Evolutionary conservation across 164 flowering plant genomes (phyloP).

Genomic region (Aristolochia contorta): DNA sequence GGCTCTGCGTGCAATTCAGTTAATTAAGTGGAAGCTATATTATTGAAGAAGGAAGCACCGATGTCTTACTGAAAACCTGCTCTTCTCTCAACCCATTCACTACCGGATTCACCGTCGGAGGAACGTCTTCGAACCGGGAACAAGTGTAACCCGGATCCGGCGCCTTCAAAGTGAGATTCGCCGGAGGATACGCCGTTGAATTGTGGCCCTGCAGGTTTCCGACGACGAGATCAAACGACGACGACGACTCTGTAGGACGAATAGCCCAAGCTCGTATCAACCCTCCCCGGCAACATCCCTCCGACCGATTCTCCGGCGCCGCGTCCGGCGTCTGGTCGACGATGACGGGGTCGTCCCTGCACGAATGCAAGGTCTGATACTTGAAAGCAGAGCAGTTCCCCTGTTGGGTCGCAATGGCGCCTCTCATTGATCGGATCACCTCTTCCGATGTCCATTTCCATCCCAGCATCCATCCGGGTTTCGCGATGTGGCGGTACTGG

Average conservation of each 20-base stretch:
- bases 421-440: constrained; percentile 45
- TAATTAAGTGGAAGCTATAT: not conserved
- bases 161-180: constrained; percentile 37
- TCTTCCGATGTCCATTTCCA: constrained; percentile 49
- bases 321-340: constrained; percentile 36
- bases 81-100: constrained; percentile 33
- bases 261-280: constrained; percentile 34
- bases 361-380: constrained; percentile 33
- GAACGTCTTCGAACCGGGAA: constrained; percentile 20
- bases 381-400: constrained; percentile 46
- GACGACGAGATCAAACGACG: constrained; percentile 41
- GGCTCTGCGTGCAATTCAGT: not conserved
- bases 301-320: constrained; percentile 23
- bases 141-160: constrained; percentile 65
- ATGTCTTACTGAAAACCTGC: constrained; percentile 47
- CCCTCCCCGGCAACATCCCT: constrained; percentile 44
- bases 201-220: constrained; percentile 29
- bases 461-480: constrained; percentile 53
- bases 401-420: constrained; percentile 44
- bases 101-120: constrained; percentile 33
- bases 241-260: constrained; percentile 27
- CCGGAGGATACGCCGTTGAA: constrained; percentile 16
- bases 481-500: constrained; percentile 45
- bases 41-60: too few species aligned
- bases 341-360: constrained; percentile 34